These are phyloP conservation scores for Adansonia madagascariensis DNA, from an alignment of 441 rosid genomes.

Conservation along the genomic window DNA sequence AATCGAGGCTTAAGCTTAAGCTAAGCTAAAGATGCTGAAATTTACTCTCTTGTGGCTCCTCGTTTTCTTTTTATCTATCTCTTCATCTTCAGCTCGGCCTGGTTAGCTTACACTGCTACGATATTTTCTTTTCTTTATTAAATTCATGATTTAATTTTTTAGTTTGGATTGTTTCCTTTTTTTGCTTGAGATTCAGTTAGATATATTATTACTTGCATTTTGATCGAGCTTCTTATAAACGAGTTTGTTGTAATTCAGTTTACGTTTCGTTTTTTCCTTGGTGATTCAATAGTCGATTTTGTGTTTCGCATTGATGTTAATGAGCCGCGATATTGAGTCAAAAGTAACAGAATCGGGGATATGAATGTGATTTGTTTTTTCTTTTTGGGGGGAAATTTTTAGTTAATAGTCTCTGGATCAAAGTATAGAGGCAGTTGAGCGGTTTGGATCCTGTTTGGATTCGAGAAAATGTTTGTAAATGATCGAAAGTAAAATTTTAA, in stretches of 20 bases:
- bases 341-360: constrained; percentile 9
- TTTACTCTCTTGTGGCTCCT: constrained; percentile 48
- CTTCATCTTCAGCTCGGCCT: constrained; percentile 52
- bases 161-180: constrained; percentile 1
- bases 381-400: neutral
- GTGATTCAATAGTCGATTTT: neutral
- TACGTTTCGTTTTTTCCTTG: neutral
- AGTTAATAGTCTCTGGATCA: neutral
- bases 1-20: neutral
- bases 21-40: constrained; percentile 42
- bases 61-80: constrained; percentile 37
- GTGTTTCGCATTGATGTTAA: constrained; percentile 2
- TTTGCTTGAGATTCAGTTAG: neutral
- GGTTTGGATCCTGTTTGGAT: neutral
- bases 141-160: constrained; percentile 2
- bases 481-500: no score
- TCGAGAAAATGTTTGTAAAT: constrained; percentile 9
- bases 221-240: constrained; percentile 22
- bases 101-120: constrained; percentile 46
- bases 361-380: neutral
- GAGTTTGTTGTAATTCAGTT: constrained; percentile 17
- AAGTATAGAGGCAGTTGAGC: neutral
- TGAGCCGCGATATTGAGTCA: constrained; percentile 11
- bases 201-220: constrained; percentile 25
- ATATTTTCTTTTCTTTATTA: constrained; percentile 3